These are phyloP conservation scores for Strigomonas galati DNA, from an alignment of 208 protist genomes.

Conservation along the genomic window DNA sequence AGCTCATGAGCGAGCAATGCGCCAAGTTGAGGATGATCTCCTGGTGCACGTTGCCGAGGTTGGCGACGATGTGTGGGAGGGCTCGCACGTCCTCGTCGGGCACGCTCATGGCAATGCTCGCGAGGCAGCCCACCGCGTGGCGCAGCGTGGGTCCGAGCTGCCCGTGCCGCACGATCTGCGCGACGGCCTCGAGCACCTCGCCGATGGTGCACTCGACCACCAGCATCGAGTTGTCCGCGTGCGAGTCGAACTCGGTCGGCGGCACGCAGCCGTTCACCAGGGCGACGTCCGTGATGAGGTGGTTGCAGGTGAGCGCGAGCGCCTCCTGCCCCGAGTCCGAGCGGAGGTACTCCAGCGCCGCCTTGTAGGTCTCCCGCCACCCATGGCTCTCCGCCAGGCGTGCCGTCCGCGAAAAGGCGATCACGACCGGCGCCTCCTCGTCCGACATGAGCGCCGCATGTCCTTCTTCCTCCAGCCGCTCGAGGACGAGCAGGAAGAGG, in stretches of 20 bases:
- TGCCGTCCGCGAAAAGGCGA: conserved; percentile 30
- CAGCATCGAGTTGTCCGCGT: conserved; percentile 14
- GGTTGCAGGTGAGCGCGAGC: conserved; percentile 43
- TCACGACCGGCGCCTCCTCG: conserved; percentile 30
- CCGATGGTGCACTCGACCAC: conserved; percentile 15
- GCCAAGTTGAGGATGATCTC: conserved; percentile 18
- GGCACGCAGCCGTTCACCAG: conserved; percentile 53
- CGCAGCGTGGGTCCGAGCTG: conserved; percentile 55
- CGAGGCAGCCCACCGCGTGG: conserved; percentile 58
- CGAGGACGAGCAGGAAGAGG: conserved; percentile 48
- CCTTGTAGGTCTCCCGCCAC: conserved; percentile 25
- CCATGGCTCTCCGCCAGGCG: conserved; percentile 14
- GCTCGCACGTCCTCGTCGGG: conserved; percentile 13
- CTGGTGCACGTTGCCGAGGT: conserved; percentile 30
- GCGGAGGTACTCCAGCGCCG: conserved; percentile 22
- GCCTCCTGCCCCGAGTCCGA: conserved; percentile 47
- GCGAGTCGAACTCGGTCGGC: conserved; percentile 15
- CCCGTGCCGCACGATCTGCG: conserved; percentile 15
- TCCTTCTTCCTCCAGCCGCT: conserved; percentile 35
- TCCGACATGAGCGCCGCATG: conserved; percentile 22
- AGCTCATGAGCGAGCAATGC: conserved; percentile 16
- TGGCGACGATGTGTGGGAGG: conserved; percentile 29
- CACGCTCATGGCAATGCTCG: conserved; percentile 24
- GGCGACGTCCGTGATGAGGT: conserved; percentile 30
- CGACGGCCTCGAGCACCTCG: conserved; percentile 33